Base-by-base conservation (phyloP, 2,329 filamentous ascomycete species). In the Parasarocladium wereldwijsianum region DNA sequence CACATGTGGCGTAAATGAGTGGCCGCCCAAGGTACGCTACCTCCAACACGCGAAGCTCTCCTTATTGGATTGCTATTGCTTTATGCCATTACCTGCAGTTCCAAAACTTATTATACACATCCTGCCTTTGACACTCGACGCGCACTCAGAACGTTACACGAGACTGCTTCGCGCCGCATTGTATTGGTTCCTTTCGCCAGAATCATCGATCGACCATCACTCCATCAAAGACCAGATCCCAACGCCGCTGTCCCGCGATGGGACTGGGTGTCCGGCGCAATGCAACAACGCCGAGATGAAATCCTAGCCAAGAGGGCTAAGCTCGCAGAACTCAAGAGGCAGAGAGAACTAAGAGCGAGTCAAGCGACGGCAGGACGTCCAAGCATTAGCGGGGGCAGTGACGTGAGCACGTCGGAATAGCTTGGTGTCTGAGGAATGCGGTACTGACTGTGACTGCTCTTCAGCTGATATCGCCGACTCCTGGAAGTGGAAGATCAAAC, bases 261-360 rank as follows among this genome's bases (percentile, higher is more conserved):
- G 58, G 61, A 54, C 46, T 54, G 45, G 48, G 43, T 18, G 18
- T 16, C 47, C 38, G 47, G 37, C 54, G 58, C 47, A 41, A 77
- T 78, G 65, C 73, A 78, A 59, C 77, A 86, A 66, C 79, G 86
- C 45, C 80, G 84, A 62, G 85, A 93, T 64, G 90, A 98, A 64
- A 93, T 98, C 43, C 64, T 90, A 44, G 86, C 85, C 43, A 98
- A 98, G 62, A 87, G 83, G 64, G 87, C 86, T 38, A 94, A 90
- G 65, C 83, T 98, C 45, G 86, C 83, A 29, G 90, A 96, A 66
- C 70, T 98, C 40, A 94, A 93, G 62, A 74, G 82, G 38, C 85
- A 94, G 59, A 73, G 90, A 44, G 85, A 92, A 52, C 61, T 87
- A 43, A 71, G 86, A 35, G 72, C 82, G 39, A 81, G 70, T 49